Conservation (phyloP, 495 filamentous ascomycete genomes). For the Penicillium odoratum region DNA sequence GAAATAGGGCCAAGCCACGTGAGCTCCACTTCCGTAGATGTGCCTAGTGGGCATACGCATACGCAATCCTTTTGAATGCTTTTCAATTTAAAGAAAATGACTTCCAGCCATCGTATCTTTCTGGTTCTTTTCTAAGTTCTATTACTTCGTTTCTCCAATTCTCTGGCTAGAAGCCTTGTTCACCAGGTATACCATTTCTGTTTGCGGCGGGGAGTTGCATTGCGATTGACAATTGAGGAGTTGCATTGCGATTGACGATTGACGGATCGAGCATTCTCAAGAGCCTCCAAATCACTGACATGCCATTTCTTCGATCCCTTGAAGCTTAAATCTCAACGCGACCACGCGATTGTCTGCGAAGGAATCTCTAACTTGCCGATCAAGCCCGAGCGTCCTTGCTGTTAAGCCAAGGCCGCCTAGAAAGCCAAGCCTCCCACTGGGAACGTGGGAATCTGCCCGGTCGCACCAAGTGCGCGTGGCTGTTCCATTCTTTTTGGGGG, state of each 20-base stretch:
- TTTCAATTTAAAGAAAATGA: not conserved
- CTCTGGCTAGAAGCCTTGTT: not conserved
- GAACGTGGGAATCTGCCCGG: not conserved
- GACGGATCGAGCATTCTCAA: slow-evolving; percentile 10
- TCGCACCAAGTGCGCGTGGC: slow-evolving; percentile 13
- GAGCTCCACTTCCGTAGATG: slow-evolving; percentile 20
- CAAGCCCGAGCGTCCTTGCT: not conserved
- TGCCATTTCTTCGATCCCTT: slow-evolving; percentile 17
- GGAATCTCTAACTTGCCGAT: slow-evolving; percentile 3
- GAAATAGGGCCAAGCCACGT: slow-evolving; percentile 14
- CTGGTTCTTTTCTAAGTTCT: not conserved
- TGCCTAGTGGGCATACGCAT: slow-evolving; percentile 17
- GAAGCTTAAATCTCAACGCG: slow-evolving; percentile 12
- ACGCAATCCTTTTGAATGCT: slow-evolving; percentile 14
- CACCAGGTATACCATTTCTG: slow-evolving; percentile 9
- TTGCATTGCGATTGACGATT: slow-evolving; percentile 14
- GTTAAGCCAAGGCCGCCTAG: not conserved
- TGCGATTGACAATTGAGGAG: slow-evolving; percentile 7
- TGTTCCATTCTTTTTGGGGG: slow-evolving; percentile 2
- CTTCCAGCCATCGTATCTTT: not conserved
- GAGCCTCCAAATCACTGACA: slow-evolving; percentile 12
- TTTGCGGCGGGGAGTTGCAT: slow-evolving; percentile 23
- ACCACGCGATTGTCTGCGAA: slow-evolving; percentile 3
- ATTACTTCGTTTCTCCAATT: not conserved
- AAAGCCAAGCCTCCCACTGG: slow-evolving; percentile 2